phyloP scores from a whole-genome alignment of 805 yeast species.

The Candida koratica region DNA sequence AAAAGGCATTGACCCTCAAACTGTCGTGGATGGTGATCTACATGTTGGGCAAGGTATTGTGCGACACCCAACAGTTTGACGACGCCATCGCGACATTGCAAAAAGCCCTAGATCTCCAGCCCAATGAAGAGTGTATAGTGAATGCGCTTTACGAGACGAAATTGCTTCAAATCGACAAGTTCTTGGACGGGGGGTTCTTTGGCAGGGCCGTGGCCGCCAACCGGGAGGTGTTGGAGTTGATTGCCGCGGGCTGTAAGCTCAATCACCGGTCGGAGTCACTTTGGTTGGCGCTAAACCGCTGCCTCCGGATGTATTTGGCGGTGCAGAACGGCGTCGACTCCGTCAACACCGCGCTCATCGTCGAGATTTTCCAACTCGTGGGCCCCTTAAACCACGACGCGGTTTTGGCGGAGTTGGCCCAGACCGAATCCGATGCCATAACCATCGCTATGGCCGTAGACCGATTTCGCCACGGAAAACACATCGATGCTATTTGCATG shows the following conservation, averaged over 20 bases:
- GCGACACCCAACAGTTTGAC: slow-evolving; percentile 62
- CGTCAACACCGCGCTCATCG: slow-evolving; percentile 42
- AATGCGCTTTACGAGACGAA: slow-evolving; percentile 56
- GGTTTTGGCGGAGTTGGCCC: slow-evolving; percentile 21
- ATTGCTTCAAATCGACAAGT: slow-evolving; percentile 49
- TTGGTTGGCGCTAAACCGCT: slow-evolving; percentile 66
- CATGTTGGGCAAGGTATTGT: slow-evolving; percentile 61
- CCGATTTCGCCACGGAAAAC: slow-evolving; percentile 14
- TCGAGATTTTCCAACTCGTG: slow-evolving; percentile 18
- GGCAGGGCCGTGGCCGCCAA: slow-evolving; percentile 59
- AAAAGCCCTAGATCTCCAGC: slow-evolving; percentile 37
- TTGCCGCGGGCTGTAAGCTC: slow-evolving; percentile 33
- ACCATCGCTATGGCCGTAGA: slow-evolving; percentile 20
- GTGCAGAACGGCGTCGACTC: slow-evolving; percentile 51
- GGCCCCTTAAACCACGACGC: slow-evolving; percentile 12
- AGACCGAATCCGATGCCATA: slow-evolving; percentile 8
- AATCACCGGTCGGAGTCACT: slow-evolving; percentile 45
- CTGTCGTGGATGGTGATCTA: slow-evolving; percentile 60
- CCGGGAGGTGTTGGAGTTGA: slow-evolving; percentile 42
- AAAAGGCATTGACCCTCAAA: slow-evolving; percentile 54
- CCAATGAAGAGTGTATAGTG: slow-evolving; percentile 46
- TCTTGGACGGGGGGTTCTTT: slow-evolving; percentile 57
- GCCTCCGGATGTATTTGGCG: slow-evolving; percentile 48
- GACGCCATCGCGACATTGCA: slow-evolving; percentile 51
- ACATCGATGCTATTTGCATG: slow-evolving; percentile 31